Evolutionary conservation across 192 early-diverging fungal species (phyloP).

Genomic region (Glomus cerebriforme): DNA sequence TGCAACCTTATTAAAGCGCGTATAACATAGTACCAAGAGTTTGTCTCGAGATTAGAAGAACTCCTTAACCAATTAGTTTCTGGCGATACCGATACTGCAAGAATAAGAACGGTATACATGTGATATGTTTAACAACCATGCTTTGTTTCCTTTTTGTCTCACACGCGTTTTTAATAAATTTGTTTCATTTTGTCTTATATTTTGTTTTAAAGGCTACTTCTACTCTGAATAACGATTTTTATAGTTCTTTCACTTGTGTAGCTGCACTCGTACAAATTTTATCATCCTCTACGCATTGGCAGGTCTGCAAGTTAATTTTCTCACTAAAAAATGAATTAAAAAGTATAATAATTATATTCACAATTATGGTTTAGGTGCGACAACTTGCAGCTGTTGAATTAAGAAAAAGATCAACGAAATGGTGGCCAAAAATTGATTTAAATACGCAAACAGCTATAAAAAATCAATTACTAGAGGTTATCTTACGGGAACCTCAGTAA

Average conservation of each 20-base stretch:
- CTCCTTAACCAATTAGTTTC: conserved; percentile 14
- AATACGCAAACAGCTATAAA: conserved; percentile 62
- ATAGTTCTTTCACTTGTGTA: conserved; percentile 68
- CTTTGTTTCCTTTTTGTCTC: background rate
- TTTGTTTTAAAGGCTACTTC: conserved; percentile 59
- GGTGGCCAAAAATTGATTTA: conserved; percentile 72
- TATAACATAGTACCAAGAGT: background rate
- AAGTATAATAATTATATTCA: background rate
- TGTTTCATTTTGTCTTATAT: background rate
- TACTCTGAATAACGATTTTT: conserved; percentile 75
- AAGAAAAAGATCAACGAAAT: conserved; percentile 77
- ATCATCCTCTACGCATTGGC: conserved; percentile 58
- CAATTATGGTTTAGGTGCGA: conserved; percentile 53
- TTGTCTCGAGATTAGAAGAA: background rate
- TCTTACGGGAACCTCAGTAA: conserved; percentile 73
- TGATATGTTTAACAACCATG: background rate
- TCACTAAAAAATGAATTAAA: background rate
- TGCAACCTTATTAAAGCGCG: background rate
- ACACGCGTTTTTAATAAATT: background rate
- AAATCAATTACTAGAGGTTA: conserved; percentile 66
- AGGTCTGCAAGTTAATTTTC: conserved; percentile 35
- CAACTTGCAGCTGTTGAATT: conserved; percentile 90
- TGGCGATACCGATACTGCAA: conserved; percentile 17
- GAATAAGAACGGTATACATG: conserved; percentile 3
- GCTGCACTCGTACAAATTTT: conserved; percentile 81